Evolutionary conservation across 768 basidiomycete genomes (phyloP).

Genomic region (Scleroderma bovista): DNA sequence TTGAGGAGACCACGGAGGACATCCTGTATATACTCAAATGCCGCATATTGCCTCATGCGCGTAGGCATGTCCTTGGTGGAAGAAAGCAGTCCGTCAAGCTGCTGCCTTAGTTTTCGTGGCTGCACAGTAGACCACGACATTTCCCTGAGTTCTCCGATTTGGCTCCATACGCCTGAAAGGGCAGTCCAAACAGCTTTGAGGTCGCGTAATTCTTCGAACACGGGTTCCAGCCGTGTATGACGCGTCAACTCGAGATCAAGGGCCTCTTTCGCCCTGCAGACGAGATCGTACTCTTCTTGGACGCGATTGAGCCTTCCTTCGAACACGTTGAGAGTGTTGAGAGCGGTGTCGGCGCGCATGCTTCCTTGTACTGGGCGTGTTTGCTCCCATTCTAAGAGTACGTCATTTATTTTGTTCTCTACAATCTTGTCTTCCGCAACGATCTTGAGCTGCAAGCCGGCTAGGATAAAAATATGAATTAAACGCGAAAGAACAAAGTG

Average conservation of each 20-base stretch:
- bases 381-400: conserved; percentile 90
- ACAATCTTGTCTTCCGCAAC: conserved; percentile 99
- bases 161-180: conserved; percentile 93
- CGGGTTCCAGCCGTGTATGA: conserved; percentile 87
- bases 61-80: conserved; percentile 99
- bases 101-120: conserved; percentile 90
- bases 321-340: conserved; percentile 94
- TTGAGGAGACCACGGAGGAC: conserved; percentile 80
- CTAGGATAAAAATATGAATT: conserved; percentile 35
- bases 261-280: conserved; percentile 95
- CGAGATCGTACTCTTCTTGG: conserved; percentile 92
- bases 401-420: conserved; percentile 90
- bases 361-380: conserved; percentile 95
- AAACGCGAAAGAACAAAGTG: not conserved
- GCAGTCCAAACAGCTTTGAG: conserved; percentile 99
- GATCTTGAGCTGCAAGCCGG: conserved; percentile 97
- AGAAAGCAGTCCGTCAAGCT: conserved; percentile 82
- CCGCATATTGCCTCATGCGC: conserved; percentile 97
- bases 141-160: conserved; percentile 85
- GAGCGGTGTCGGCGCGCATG: conserved; percentile 92
- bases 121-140: conserved; percentile 88
- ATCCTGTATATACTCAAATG: conserved; percentile 97
- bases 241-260: conserved; percentile 87
- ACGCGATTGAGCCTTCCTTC: conserved; percentile 87
- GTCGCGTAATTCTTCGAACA: conserved; percentile 92